Percentiles rank a stretch among this genome's conserved stretches.
Conservation (phyloP, 2,329 filamentous ascomycete genomes). For the Colletotrichum shisoi region DNA sequence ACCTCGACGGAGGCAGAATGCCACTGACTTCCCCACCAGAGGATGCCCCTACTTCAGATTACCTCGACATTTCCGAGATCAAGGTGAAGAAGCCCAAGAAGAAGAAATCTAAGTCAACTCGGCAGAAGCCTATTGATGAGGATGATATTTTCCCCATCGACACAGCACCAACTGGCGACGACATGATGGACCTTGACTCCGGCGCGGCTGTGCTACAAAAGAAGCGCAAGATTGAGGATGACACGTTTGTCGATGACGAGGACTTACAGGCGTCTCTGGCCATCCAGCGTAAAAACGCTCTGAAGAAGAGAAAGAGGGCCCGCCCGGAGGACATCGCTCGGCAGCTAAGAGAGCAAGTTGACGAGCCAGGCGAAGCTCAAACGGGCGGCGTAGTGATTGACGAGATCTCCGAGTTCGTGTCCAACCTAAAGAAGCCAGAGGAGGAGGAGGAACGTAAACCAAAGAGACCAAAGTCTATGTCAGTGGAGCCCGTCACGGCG, state of each 20-base stretch:
- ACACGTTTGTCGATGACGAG: constrained; percentile 86
- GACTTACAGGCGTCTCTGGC: constrained; percentile 88
- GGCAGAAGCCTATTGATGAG: constrained; percentile 72
- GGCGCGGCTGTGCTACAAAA: constrained; percentile 57
- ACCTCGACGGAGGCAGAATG: constrained; percentile 33
- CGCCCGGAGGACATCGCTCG: constrained; percentile 87
- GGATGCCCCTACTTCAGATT: constrained; percentile 79
- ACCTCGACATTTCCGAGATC: constrained; percentile 83
- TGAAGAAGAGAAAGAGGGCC: constrained; percentile 91
- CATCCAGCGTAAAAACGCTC: constrained; percentile 78
- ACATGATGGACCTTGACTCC: constrained; percentile 79
- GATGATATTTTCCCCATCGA: constrained; percentile 65
- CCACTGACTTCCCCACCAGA: constrained; percentile 56
- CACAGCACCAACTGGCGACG: constrained; percentile 51
- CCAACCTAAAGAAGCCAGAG: constrained; percentile 76
- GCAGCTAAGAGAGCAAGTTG: constrained; percentile 73
- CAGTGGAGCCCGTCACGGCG: constrained; percentile 52
- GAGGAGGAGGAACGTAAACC: constrained; percentile 64
- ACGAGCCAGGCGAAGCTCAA: constrained; percentile 57
- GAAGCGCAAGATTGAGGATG: constrained; percentile 71
- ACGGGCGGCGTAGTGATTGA: constrained; percentile 83
- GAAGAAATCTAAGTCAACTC: constrained; percentile 81
- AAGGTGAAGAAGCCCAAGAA: constrained; percentile 97
- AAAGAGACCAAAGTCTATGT: constrained; percentile 53
- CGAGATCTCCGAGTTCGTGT: constrained; percentile 93